Evolutionary conservation across 768 basidiomycete genomes (phyloP), one percentile per base, ranked within the genome.

Genomic region (Calocera cornea): DNA sequence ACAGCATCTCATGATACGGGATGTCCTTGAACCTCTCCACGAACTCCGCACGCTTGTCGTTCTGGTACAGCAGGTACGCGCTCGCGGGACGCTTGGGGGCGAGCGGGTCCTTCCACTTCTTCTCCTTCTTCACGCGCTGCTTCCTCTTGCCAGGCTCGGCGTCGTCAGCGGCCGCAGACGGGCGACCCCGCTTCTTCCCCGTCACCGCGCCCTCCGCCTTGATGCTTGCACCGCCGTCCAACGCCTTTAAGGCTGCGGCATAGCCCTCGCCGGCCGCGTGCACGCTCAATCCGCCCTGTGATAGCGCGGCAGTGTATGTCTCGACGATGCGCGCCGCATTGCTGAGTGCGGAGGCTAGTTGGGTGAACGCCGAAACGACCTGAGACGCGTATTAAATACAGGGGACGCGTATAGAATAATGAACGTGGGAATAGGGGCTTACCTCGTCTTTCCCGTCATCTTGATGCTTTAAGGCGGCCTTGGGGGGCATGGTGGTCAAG

Each of bases 11-110:
- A 41, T 83, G 75, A 74, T 97, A 87, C 40, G 82, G 76, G 68
- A 92, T 76, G 10, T 79, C 77, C 11, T 90, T 88, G 75, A 89
- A 78, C 71, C 81, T 76, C 41, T 80, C 79, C 79, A 87, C 86
- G 71, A 95, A 81, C 67, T 84, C 80, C 68, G 84, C 83, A 75
- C 93, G 88, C 66, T 93, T 82, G 16, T 90, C 89, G 75, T 95
- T 97, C 79, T 97, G 95, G 82, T 89, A 98, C 71, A 95, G 79
- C 73, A 98, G 85, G 78, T 95, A 98, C 22, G 93, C 92, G 7
- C 90, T 90, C 16, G 92, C 83, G 31, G 95, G 95, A 10, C 92
- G 87, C 75, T 95, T 97, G 34, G 95, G 95, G 68, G 93, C 93
- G 76, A 94, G 89, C 22, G 94, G 93, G 73, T 98, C 95, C 76